phyloP scores from a whole-genome alignment of 129 eudicot genomes.

The Glebionis coronaria region DNA sequence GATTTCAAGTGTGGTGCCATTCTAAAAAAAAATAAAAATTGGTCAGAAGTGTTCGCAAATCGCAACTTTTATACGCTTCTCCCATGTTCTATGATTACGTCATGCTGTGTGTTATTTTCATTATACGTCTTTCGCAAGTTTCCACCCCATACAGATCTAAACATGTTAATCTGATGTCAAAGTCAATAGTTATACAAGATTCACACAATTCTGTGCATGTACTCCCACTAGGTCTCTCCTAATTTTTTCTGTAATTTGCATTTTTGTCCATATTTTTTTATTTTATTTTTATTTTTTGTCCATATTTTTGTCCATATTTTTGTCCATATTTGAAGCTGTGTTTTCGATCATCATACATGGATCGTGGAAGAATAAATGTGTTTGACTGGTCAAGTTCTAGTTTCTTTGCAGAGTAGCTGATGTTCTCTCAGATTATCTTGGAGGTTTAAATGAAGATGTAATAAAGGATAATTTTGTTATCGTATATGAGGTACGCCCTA shows the following conservation, averaged over 20 bases:
- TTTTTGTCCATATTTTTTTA: neutral
- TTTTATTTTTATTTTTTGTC: too few species aligned
- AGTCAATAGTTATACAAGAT: neutral
- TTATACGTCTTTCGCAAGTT: too few species aligned
- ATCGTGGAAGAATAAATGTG: constrained; percentile 5
- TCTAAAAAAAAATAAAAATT: too few species aligned
- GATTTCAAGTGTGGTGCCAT: too few species aligned
- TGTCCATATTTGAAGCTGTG: too few species aligned
- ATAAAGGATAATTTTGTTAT: constrained; percentile 94
- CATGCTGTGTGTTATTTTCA: too few species aligned
- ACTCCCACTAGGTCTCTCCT: neutral
- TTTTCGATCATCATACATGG: too few species aligned
- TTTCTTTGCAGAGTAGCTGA: constrained; percentile 99
- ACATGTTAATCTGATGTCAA: constrained; percentile 8
- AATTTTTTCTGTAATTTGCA: neutral
- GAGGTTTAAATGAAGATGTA: constrained; percentile 86
- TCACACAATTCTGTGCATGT: neutral
- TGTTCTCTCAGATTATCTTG: constrained; percentile 88
- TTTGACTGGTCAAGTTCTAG: constrained; percentile 57
- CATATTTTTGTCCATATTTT: too few species aligned
- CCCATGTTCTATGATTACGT: too few species aligned
- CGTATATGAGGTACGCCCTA: constrained; percentile 90
- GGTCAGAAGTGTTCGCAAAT: too few species aligned
- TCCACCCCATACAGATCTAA: neutral
- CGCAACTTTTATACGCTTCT: too few species aligned